Evolutionary conservation across 2,329 filamentous ascomycete species (phyloP).

Genomic region (Colletotrichum sp.): DNA sequence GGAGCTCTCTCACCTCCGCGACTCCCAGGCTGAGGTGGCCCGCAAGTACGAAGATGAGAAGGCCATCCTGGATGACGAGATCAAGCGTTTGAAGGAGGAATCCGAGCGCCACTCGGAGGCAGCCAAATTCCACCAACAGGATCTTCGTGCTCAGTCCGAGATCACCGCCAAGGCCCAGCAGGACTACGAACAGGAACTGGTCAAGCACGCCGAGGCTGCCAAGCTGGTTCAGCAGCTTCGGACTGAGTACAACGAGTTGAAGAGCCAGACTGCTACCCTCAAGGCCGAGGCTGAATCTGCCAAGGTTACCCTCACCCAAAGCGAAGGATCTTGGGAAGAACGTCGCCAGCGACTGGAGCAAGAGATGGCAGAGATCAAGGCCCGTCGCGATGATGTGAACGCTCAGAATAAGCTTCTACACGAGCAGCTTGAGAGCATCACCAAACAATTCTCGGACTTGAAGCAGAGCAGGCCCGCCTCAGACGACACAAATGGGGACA

Average conservation of each 20-base stretch:
- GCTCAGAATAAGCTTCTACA: conserved; percentile 92
- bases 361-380: conserved; percentile 79
- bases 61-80: conserved; percentile 75
- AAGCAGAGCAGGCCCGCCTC: conserved; percentile 57
- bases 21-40: conserved; percentile 76
- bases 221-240: conserved; percentile 81
- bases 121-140: conserved; percentile 84
- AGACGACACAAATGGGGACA: conserved; percentile 51
- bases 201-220: conserved; percentile 96
- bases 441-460: conserved; percentile 76
- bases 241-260: conserved; percentile 80
- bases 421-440: conserved; percentile 84
- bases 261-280: conserved; percentile 75
- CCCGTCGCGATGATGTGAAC: conserved; percentile 81
- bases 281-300: conserved; percentile 86
- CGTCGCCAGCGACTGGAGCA: conserved; percentile 80
- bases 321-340: conserved; percentile 87
- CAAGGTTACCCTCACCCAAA: conserved; percentile 77
- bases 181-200: conserved; percentile 91
- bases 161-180: conserved; percentile 93
- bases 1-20: conserved; percentile 80
- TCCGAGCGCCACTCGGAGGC: conserved; percentile 80
- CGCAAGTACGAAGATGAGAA: conserved; percentile 83
- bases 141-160: conserved; percentile 89
- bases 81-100: conserved; percentile 81